Evolutionary conservation across 768 basidiomycete species (phyloP).

Genomic region (Rhodotorula toruloides): DNA sequence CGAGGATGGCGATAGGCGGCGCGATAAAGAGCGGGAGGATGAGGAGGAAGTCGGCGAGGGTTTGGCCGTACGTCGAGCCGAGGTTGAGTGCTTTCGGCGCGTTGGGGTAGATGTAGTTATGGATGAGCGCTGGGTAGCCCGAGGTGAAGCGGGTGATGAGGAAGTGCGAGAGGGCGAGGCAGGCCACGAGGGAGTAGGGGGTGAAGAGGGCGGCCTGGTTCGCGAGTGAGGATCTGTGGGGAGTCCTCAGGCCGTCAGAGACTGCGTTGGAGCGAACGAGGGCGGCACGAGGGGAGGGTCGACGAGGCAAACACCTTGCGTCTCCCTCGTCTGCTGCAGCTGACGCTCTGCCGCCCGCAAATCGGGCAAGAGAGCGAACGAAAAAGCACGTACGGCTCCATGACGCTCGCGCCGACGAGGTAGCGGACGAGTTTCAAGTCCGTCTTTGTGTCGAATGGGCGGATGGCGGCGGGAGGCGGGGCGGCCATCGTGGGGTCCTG

Average conservation of each 20-base stretch:
- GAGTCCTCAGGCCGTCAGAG: not conserved
- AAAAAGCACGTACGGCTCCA: constrained; percentile 29
- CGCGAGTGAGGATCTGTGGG: constrained; percentile 22
- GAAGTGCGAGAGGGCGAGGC: constrained; percentile 9
- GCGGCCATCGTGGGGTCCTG: not conserved
- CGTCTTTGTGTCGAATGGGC: constrained; percentile 8
- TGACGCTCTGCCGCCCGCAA: no score
- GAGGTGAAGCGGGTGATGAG: constrained; percentile 5
- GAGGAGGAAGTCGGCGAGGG: constrained; percentile 13
- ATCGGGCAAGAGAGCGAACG: not conserved
- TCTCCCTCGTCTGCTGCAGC: not conserved
- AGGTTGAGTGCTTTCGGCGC: constrained; percentile 5
- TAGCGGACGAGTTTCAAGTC: constrained; percentile 31
- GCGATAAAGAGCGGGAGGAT: constrained; percentile 24
- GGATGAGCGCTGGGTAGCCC: constrained; percentile 23
- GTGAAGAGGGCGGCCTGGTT: constrained; percentile 27
- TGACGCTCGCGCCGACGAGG: constrained; percentile 22
- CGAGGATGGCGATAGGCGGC: constrained; percentile 29
- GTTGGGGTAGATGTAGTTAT: constrained; percentile 18
- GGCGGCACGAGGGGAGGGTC: not conserved
- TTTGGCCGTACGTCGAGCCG: constrained; percentile 4
- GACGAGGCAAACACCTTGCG: not conserved
- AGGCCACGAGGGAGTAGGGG: constrained; percentile 12
- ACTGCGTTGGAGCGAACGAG: not conserved
- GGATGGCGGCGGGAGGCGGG: constrained; percentile 25